Base-by-base conservation (phyloP, 1,139 yeast species). In the Debaryomyces subglobosus region DNA sequence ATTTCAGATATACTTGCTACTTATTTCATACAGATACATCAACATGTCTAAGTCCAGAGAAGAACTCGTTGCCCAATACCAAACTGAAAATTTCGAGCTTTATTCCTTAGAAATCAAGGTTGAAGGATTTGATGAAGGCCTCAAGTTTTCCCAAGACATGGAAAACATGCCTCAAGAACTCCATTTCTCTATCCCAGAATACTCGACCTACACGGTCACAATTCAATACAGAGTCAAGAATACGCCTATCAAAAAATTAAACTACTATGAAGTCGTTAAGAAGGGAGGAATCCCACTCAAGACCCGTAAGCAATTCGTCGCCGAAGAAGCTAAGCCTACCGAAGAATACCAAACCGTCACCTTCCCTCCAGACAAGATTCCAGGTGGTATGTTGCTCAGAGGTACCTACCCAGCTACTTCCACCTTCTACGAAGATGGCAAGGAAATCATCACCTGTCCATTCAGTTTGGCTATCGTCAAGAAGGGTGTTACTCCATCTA, bases 351-450 rank as follows among this genome's bases (percentile, higher is more conserved):
- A 62, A 32, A 58, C 55, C 34, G 58, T 63, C 4, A 57, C 63
- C 5, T 67, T 72, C 42, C 64, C 64, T 0, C 64, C 67, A 2
- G 76, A 70, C 33, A 59, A 62, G 10, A 54, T 72, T 4, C 77
- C 78, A 0, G 67, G 69, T 9, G 78, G 78, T 2, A 50, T 60
- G 27, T 58, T 72, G 35, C 52, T 68, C 36, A 61, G 77, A 49
- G 76, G 75, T 1, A 56, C 57, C n/a, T 69, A 66, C 50, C 62
- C 64, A 6, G 71, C 74, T 10, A 50, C 48, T 3, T 62, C 71
- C 8, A 60, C 62, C 3, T 66, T 72, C 41, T 54, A 53, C 37
- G 70, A 67, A 34, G 61, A 59, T 5, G 72, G 65, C 4, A 57
- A 63, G 40, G 54, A 50, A 25, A 55, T 72, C 32, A 62, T 68